A percentile compares a stretch with the other conserved stretches of the same genome.
Conservation (phyloP, 2,329 filamentous ascomycete genomes). For the Trichoderma afroharzianum region DNA sequence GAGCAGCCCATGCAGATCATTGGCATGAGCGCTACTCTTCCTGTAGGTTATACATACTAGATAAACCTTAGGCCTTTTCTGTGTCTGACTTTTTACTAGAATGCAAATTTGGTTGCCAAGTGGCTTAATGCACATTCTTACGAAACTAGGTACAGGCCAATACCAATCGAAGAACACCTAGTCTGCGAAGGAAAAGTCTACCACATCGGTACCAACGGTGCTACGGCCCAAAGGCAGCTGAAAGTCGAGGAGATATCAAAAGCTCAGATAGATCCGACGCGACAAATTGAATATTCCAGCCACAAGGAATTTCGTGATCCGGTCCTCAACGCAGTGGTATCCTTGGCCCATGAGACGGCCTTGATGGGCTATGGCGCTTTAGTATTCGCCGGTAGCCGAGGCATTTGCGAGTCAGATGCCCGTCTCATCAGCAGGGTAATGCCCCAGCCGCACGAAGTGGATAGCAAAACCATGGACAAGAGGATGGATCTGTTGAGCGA, state of each 20-base stretch:
- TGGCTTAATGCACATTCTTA: constrained; percentile 72
- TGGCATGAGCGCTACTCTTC: constrained; percentile 77
- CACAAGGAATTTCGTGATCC: constrained; percentile 62
- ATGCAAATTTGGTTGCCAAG: constrained; percentile 62
- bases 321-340: constrained; percentile 66
- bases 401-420: constrained; percentile 66
- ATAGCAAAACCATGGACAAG: constrained; percentile 49
- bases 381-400: constrained; percentile 69
- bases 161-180: constrained; percentile 72
- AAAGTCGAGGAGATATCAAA: constrained; percentile 34
- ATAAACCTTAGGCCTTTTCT: neutral
- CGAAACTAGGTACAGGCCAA: constrained; percentile 66
- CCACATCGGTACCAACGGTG: constrained; percentile 52
- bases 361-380: constrained; percentile 66
- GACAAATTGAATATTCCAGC: constrained; percentile 51
- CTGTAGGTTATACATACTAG: constrained; percentile 43
- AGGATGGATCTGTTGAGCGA: constrained; percentile 63
- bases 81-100: constrained; percentile 41
- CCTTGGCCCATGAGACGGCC: constrained; percentile 66
- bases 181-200: constrained; percentile 69
- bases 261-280: constrained; percentile 38
- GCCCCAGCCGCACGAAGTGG: constrained; percentile 47
- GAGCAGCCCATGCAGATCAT: constrained; percentile 66
- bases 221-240: constrained; percentile 55
- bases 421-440: constrained; percentile 63